Percentiles rank a stretch among this genome's conserved stretches.
phyloP scores from a whole-genome alignment of 2,329 filamentous ascomycete genomes.

The Alternaria gaisen region DNA sequence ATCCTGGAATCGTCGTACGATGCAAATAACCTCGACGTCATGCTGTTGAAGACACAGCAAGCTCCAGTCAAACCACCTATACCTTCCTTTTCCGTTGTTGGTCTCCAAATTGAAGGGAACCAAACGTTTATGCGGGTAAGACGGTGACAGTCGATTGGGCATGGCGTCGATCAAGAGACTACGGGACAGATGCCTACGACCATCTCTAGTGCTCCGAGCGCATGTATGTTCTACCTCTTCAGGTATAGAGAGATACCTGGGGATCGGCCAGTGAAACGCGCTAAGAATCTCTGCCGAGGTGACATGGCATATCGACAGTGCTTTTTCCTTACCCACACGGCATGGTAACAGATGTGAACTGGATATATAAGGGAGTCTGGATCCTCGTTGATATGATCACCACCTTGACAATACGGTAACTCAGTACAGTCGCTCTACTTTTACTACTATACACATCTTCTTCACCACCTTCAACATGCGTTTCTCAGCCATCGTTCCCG shows the following conservation, averaged over 20 bases:
- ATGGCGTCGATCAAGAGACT: not conserved
- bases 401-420: not conserved
- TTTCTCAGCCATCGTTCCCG: constrained; percentile 15
- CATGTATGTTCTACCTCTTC: not conserved
- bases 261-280: not conserved
- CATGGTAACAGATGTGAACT: not conserved
- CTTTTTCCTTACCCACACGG: not conserved
- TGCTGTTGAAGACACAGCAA: not conserved
- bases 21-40: not conserved
- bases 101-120: not conserved
- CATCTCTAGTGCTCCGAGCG: not conserved
- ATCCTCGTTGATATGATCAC: not conserved
- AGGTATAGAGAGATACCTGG: not conserved
- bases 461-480: constrained; percentile 19
- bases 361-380: not conserved
- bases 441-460: not conserved
- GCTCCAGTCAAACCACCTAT: not conserved
- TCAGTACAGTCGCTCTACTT: not conserved
- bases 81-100: not conserved
- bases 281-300: constrained; percentile 4
- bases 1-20: not conserved
- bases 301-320: not conserved
- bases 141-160: not conserved
- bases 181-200: not conserved
- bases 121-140: not conserved